phyloP scores from a whole-genome alignment of 495 filamentous ascomycete genomes.

The Neurospora pannonica region DNA sequence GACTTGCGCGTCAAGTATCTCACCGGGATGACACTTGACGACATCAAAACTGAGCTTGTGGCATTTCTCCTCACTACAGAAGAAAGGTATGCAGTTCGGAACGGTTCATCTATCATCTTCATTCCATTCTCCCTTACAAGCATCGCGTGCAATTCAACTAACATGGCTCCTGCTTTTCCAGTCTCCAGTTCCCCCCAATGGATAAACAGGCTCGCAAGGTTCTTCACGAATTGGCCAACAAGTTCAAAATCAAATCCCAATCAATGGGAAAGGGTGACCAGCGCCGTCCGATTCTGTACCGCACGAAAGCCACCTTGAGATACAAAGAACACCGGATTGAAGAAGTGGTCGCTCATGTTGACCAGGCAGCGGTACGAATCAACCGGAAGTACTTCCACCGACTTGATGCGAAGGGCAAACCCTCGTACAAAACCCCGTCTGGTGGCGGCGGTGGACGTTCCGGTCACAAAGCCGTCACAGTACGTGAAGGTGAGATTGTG shows the following conservation, averaged over 20 bases:
- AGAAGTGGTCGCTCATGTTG: constrained; percentile 24
- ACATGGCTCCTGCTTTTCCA: constrained; percentile 21
- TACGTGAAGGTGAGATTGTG: constrained; percentile 83
- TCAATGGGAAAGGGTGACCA: constrained; percentile 65
- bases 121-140: neutral
- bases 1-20: constrained; percentile 66
- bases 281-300: constrained; percentile 69
- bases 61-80: constrained; percentile 56
- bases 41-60: constrained; percentile 64
- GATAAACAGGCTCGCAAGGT: constrained; percentile 62
- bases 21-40: constrained; percentile 56
- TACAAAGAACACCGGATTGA: constrained; percentile 40
- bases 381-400: constrained; percentile 39
- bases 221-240: constrained; percentile 64
- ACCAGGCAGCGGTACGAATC: constrained; percentile 29
- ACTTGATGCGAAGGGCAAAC: constrained; percentile 32
- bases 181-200: constrained; percentile 77
- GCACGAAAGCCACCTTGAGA: constrained; percentile 51
- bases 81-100: constrained; percentile 45
- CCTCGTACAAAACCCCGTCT: constrained; percentile 8
- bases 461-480: constrained; percentile 37
- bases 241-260: constrained; percentile 70
- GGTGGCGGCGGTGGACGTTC: constrained; percentile 17
- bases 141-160: constrained; percentile 4
- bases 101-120: neutral